Evolutionary conservation across 2,329 filamentous ascomycete species (phyloP).

Genomic region (Talaromyces amestolkiae): DNA sequence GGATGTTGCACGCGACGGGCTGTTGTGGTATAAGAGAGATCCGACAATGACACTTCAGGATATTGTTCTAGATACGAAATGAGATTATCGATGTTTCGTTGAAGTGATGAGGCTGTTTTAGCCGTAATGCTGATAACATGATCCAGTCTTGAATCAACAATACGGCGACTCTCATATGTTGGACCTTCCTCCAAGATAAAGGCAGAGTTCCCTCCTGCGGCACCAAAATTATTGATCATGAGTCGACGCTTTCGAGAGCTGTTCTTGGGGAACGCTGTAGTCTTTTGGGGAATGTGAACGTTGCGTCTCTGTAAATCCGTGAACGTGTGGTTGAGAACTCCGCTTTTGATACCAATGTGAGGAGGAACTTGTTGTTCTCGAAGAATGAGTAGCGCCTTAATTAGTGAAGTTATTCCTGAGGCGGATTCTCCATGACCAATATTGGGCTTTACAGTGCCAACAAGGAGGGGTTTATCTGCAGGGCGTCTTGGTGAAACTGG

Average conservation of each 20-base stretch:
- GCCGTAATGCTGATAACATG: slow-evolving; percentile 57
- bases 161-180: slow-evolving; percentile 27
- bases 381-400: slow-evolving; percentile 40
- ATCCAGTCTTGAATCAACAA: slow-evolving; percentile 50
- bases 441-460: slow-evolving; percentile 50
- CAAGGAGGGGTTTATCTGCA: slow-evolving; percentile 49
- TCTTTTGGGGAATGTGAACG: slow-evolving; percentile 38
- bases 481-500: slow-evolving; percentile 45
- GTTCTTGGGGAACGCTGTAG: slow-evolving; percentile 36
- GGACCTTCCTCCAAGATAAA: slow-evolving; percentile 37
- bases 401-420: slow-evolving; percentile 28
- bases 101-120: slow-evolving; percentile 47
- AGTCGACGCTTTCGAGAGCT: slow-evolving; percentile 35
- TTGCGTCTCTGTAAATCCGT: slow-evolving; percentile 44
- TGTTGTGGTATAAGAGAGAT: slow-evolving; percentile 64
- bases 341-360: slow-evolving; percentile 38
- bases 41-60: not conserved
- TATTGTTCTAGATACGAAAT: slow-evolving; percentile 1
- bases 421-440: slow-evolving; percentile 46
- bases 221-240: slow-evolving; percentile 66
- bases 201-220: slow-evolving; percentile 67
- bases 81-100: slow-evolving; percentile 46
- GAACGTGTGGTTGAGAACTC: slow-evolving; percentile 46
- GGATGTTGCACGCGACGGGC: slow-evolving; percentile 42
- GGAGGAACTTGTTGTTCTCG: slow-evolving; percentile 32